Conservation (phyloP, 2,329 filamentous ascomycete genomes). For the Eutypella sp. region DNA sequence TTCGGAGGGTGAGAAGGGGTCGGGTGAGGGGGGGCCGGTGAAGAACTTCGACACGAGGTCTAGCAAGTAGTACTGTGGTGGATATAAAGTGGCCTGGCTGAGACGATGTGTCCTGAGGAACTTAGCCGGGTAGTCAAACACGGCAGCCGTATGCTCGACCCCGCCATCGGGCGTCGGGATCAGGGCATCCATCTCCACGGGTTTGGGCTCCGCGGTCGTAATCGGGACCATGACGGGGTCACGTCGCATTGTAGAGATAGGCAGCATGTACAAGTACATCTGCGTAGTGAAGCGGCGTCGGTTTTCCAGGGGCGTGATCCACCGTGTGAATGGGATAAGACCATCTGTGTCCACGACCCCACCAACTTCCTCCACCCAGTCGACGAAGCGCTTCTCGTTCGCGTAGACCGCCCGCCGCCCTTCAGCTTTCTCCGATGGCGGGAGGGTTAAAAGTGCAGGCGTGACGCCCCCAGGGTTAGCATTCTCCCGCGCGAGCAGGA, state of each 20-base stretch:
- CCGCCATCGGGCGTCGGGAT: slow-evolving; percentile 69
- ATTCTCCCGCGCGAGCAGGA: slow-evolving; percentile 66
- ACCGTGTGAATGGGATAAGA: slow-evolving; percentile 80
- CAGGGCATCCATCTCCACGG: slow-evolving; percentile 45
- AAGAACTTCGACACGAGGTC: slow-evolving; percentile 53
- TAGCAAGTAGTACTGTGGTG: slow-evolving; percentile 79
- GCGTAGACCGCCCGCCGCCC: slow-evolving; percentile 66
- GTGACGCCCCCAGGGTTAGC: no score
- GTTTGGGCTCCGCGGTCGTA: slow-evolving; percentile 28
- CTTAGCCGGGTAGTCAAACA: slow-evolving; percentile 63
- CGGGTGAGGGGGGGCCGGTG: slow-evolving; percentile 24
- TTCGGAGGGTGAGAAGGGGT: slow-evolving; percentile 12
- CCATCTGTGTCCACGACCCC: slow-evolving; percentile 61
- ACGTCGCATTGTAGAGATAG: slow-evolving; percentile 38
- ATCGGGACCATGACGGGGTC: no score
- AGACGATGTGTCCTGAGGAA: slow-evolving; percentile 63
- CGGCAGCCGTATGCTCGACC: slow-evolving; percentile 64
- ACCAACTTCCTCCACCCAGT: slow-evolving; percentile 56
- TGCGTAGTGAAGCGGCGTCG: slow-evolving; percentile 82
- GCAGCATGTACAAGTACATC: slow-evolving; percentile 93
- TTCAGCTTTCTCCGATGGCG: slow-evolving; percentile 57
- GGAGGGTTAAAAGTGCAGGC: no score
- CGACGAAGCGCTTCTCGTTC: slow-evolving; percentile 58
- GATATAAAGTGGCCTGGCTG: slow-evolving; percentile 77
- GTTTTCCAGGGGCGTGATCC: slow-evolving; percentile 82